Evolutionary conservation across 2,329 filamentous ascomycete genomes (phyloP).

Genomic region (Aspergillus chevalieri): DNA sequence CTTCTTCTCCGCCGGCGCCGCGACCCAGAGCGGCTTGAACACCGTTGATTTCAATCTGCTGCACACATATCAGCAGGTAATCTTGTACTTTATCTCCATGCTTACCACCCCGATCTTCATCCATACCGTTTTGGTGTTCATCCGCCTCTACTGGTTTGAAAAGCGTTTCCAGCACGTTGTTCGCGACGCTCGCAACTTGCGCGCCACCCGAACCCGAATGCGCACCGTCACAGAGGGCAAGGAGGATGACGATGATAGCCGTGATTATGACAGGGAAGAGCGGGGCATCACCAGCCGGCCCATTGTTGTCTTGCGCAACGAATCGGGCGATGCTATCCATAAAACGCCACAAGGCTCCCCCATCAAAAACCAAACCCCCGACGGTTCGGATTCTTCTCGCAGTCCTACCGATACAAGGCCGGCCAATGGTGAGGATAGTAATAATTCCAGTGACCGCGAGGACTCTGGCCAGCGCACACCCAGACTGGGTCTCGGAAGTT

Average conservation of each 20-base stretch:
- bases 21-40: conserved; percentile 91
- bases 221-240: conserved; percentile 44
- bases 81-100: conserved; percentile 66
- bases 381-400: conserved; percentile 18
- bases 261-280: conserved; percentile 27
- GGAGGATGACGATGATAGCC: conserved; percentile 39
- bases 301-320: conserved; percentile 34
- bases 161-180: conserved; percentile 86
- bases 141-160: conserved; percentile 96
- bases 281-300: conserved; percentile 31
- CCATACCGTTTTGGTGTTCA: conserved; percentile 78
- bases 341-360: conserved; percentile 11
- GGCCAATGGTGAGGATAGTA: conserved; percentile 11
- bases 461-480: neutral
- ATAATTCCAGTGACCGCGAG: conserved; percentile 6
- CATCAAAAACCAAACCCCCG: conserved; percentile 15
- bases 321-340: conserved; percentile 21
- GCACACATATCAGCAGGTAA: conserved; percentile 66
- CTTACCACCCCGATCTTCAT: conserved; percentile 78
- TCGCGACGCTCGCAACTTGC: conserved; percentile 60
- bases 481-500: conserved; percentile 37
- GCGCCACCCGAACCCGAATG: conserved; percentile 59
- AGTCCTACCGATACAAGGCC: neutral
- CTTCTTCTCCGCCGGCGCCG: conserved; percentile 76
- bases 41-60: conserved; percentile 62